Conservation (phyloP, 73 alveolate genomes). For the Halteria grandinella region DNA sequence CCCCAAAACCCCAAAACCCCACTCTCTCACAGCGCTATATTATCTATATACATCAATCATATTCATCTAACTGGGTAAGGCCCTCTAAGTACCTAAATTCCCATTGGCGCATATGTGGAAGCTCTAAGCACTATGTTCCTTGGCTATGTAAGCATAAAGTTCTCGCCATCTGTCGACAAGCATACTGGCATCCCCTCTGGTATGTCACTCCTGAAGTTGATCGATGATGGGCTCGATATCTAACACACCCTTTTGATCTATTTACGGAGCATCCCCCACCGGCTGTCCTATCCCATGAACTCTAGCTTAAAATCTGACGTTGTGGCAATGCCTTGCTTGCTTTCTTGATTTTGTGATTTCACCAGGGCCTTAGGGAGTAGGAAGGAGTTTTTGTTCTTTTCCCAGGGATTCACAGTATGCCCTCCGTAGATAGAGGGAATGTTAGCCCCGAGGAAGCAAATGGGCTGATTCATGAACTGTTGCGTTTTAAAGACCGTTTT, state of each 20-base stretch:
- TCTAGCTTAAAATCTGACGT: background rate
- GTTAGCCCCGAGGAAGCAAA: background rate
- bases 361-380: background rate
- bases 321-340: background rate
- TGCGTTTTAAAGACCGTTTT: background rate
- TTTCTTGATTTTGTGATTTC: background rate
- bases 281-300: background rate
- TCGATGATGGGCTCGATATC: background rate
- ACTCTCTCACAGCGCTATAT: too few species aligned
- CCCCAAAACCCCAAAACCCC: too few species aligned
- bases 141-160: background rate
- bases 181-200: background rate
- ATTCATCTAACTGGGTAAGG: too few species aligned
- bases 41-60: too few species aligned
- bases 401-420: background rate
- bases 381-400: background rate
- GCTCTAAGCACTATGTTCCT: background rate
- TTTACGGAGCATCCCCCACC: background rate
- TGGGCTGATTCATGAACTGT: background rate
- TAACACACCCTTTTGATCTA: background rate
- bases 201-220: background rate
- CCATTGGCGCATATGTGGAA: too few species aligned
- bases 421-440: background rate
- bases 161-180: background rate
- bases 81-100: too few species aligned